phyloP scores from a whole-genome alignment of 2,329 filamentous ascomycete genomes.

The Neonectria neomacrospora region DNA sequence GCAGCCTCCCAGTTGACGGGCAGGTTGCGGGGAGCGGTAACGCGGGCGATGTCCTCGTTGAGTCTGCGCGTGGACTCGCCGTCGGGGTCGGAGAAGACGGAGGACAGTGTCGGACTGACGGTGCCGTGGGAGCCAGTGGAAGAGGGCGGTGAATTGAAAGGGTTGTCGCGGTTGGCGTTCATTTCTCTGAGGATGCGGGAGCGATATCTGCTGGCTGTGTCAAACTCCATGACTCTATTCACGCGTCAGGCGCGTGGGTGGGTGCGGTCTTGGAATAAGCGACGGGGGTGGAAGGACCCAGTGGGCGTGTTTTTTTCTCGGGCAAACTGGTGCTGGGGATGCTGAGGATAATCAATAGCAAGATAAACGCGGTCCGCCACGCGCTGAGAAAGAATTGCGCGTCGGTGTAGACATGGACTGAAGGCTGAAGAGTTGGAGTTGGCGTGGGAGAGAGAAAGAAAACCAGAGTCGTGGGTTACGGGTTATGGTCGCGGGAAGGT shows the following conservation, averaged over 20 bases:
- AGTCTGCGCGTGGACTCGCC: constrained; percentile 65
- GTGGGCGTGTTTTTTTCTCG: constrained; percentile 34
- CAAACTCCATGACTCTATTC: constrained; percentile 55
- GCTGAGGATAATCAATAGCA: constrained; percentile 37
- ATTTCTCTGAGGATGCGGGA: constrained; percentile 63
- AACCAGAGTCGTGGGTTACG: constrained; percentile 33
- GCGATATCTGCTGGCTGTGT: constrained; percentile 55
- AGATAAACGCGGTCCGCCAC: constrained; percentile 22
- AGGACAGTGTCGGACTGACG: constrained; percentile 64
- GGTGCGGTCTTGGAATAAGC: constrained; percentile 35
- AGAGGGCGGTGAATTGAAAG: constrained; percentile 68
- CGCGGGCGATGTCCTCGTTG: constrained; percentile 60
- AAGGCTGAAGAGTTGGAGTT: constrained; percentile 22
- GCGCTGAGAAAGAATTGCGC: constrained; percentile 31
- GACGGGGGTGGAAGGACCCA: constrained; percentile 33
- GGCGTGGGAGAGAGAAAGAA: constrained; percentile 32
- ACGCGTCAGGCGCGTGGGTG: constrained; percentile 40
- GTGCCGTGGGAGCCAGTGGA: constrained; percentile 69
- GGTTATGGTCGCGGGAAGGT: constrained; percentile 37
- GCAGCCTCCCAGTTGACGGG: constrained; percentile 58
- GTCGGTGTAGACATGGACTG: constrained; percentile 29
- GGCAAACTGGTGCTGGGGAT: constrained; percentile 25
- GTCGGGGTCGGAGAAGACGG: constrained; percentile 63
- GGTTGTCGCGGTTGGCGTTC: constrained; percentile 64
- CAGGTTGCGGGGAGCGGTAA: constrained; percentile 54